Percentiles rank a stretch among this genome's conserved stretches.
These are phyloP conservation scores for Usnea hakonensis DNA, from an alignment of 495 filamentous ascomycete species.

Conservation along the genomic window DNA sequence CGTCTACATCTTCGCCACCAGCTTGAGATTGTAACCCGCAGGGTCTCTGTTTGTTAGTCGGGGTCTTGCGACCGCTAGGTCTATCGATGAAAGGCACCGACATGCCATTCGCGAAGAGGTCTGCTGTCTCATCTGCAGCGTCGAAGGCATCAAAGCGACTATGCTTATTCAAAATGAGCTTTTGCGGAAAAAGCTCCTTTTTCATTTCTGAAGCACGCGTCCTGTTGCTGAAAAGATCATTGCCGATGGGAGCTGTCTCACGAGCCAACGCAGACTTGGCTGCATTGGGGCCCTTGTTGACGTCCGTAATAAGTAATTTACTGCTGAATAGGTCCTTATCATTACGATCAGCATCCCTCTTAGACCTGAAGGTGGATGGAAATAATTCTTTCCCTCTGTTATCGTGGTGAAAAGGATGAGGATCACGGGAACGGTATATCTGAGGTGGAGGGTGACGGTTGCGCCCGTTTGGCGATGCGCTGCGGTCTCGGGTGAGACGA, in stretches of 20 bases:
- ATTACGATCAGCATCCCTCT: background rate
- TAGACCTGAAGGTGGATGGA: conserved; percentile 22
- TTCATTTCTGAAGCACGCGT: conserved; percentile 38
- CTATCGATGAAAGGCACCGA: conserved; percentile 46
- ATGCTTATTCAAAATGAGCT: conserved; percentile 46
- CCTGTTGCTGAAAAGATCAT: conserved; percentile 35
- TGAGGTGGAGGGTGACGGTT: conserved; percentile 26
- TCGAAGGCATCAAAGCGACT: conserved; percentile 60
- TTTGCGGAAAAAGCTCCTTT: conserved; percentile 66
- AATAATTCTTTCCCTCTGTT: conserved; percentile 45
- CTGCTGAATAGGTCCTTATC: conserved; percentile 1
- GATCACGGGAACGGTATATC: conserved; percentile 6
- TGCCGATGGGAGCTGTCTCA: background rate
- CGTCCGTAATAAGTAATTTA: background rate
- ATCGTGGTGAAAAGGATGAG: conserved; percentile 22
- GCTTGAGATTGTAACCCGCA: conserved; percentile 25
- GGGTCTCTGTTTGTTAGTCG: conserved; percentile 30
- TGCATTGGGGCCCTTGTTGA: conserved; percentile 39
- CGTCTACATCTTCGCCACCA: conserved; percentile 7
- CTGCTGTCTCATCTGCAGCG: conserved; percentile 53
- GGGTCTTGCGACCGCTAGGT: conserved; percentile 30
- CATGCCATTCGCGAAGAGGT: conserved; percentile 48
- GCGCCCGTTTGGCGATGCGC: conserved; percentile 64
- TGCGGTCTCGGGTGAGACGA: conserved; percentile 36
- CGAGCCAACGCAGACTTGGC: conserved; percentile 15